Base-by-base conservation (phyloP, 192 early-diverging fungal species). In the Umbelopsis isabellina region DNA sequence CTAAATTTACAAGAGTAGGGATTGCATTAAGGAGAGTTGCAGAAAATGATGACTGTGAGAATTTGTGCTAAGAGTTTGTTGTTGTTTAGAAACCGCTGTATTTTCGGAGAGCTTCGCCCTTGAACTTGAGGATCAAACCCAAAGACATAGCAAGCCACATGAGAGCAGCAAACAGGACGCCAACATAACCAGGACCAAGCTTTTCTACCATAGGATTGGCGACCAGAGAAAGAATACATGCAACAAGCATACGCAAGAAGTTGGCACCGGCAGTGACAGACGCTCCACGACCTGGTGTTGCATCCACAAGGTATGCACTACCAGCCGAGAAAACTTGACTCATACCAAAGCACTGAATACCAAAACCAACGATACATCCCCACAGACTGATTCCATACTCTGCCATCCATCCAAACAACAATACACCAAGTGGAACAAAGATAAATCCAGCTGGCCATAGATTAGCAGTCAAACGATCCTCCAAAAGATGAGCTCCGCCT, bases 341-440 rank as follows among this genome's bases (percentile, higher is more conserved):
- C 78, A 80, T 79, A 16, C 80, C 83, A 75, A 84, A 80, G 49
- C 75, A 78, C 20, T 78, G 76, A 49, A 82, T 75, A 48, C 74
- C 79, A 52, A 85, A 82, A 13, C 80, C 82, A 21, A 82, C 33
- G 50, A 83, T 81, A 9, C 80, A 73, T 0, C 55, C 78, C 44
- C 78, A 79, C 18, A 83, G 74, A 23, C 71, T 74, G 10, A 82
- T 27, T 4, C 75, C 50, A 25, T 72, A 72, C 25, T 80, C 65
- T 21, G 75, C 76, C 20, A 75, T 73, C 76, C 78, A 86, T 4
- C 82, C 84, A 73, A 83, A 86, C 23, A 86, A 16, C 0, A 86
- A 65, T 1, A 81, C 55, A 23, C 82, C 82, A 3, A 82, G 37
- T 2, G 84, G 84, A 10, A 86, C 72, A 22, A 81, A 66, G 9